Evolutionary conservation across 306 rosid genomes (phyloP), one percentile per base, ranked within the genome.

Genomic region (Cicer judaicum): DNA sequence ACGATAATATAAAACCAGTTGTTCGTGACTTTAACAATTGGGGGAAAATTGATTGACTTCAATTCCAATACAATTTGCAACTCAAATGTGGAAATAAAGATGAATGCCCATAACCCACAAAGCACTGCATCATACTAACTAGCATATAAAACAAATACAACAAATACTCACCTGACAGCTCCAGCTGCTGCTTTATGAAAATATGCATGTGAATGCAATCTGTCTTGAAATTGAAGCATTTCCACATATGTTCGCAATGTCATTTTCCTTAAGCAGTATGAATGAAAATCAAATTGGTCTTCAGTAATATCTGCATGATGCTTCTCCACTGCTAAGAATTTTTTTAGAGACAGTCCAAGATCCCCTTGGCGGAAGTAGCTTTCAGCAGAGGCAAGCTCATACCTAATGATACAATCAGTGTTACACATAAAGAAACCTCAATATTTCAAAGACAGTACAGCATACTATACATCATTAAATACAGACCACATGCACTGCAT

Each of bases 401-500:
- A 95, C 99, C 99, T 95, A 50, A 59, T 41, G 69, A 48, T 40
- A 70, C 18, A 69, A 13, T n/a, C 75, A 44, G 76, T 41, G 66
- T 73, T 86, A 53, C 70, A 54, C 63, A 43, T 53, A 79, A 75
- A 72, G 50, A 50, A 77, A 75, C 24, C 57, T 55, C 61, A 47
- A 72, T 13, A 74, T 46, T 39, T 50, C 70, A 36, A 47, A 55
- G 14, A 83, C 41, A 29, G 59, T 47, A 44, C 50, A 55, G 21
- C 78, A 74, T 78, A 66, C 7, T 15, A 72, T 65, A 55, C 57
- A 78, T 64, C 69, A 54, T 63, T 61, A 79, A 64, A 81, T 74
- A 87, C 97, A 8, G 15, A 95, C 99, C 99, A 95, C 98, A 95
- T 95, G 98, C 99, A 95, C 87, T 95, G 99, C 99, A 95, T 95